Evolutionary conservation across 2,329 filamentous ascomycete species (phyloP), one percentile per base, ranked within the genome.

Genomic region (Curvularia sp.): DNA sequence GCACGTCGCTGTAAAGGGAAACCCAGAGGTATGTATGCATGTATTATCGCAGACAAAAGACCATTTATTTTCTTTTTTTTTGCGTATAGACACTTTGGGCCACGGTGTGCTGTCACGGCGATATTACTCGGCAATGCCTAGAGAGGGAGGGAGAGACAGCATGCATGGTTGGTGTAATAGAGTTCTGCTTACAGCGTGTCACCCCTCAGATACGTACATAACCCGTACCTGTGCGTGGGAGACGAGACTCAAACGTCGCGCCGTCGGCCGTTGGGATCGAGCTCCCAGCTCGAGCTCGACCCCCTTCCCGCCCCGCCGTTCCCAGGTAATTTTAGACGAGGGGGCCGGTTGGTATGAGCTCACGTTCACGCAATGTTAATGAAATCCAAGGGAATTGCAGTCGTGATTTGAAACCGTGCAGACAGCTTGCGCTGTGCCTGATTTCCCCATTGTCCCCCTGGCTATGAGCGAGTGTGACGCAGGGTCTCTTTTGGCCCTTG

Each of bases 181-280:
- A 34, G 55, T 46, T 45, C 39, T 51, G 41, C 15, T 34, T 34
- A 42, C 43, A 47, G 55, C 55, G 39, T 47, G 28, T 47, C 43
- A 30, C 27, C n/a, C n/a, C n/a, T 36, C 5, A 36, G 15, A 36
- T 36, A 27, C 4, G 25, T 3, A 7, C 25, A 27, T 27, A 9
- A 19, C 10, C 39, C 54, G 30, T 28, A 18, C 28, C 39, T 52
- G 42, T 34, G 34, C 27, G 49, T 42, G 53, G 50, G 38, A 53
- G 39, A 53, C 48, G 39, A 52, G 55, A 53, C 49, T 34, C 49
- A 59, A 59, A 64, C 55, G 59, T 64, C 55, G 41, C 41, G 41
- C 55, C 61, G 59, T 45, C 21, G 38, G 39, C 55, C 45, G 50
- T 57, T 57, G 50, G 36, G 21, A 34, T 43, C 18, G 55, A 57